Base-by-base conservation (phyloP, 345 rosid species). In the Heritiera fomes region DNA sequence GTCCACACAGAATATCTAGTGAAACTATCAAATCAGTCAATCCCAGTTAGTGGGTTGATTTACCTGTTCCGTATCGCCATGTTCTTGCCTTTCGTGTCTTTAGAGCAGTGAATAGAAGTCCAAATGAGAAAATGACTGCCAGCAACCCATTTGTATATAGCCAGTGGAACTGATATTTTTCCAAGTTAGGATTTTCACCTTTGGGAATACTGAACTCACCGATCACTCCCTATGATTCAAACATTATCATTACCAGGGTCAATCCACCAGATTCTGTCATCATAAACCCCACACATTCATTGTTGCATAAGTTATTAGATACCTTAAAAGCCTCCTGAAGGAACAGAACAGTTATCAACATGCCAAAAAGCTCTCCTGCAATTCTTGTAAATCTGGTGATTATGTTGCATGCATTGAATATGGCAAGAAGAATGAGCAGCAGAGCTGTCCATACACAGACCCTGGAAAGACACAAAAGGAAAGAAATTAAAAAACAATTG, bases 311-410 rank as follows among this genome's bases (percentile, higher is more conserved):
- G 41, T 55, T 7, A 60, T 38, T 15, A 43, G 23, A 23, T 85
- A 92, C 94, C 93, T 85, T 91, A 62, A 90, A 34, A 79, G 98
- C 94, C 84, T 93, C 92, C 84, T 93, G 96, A 75, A 93, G 84
- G 78, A 93, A 93, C 50, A 91, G 89, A 80, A 93, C 89, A 34
- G 92, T 80, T 47, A 90, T 93, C 83, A 93, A 63, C 95, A 90
- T 88, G 82, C 96, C 95, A 80, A 91, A 91, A 62, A 90, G 88
- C 76, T 93, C 96, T 2, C 89, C 98, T 46, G 90, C 94, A 14
- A 93, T 83, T 85, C 98, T 86, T 2, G 93, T 91, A 80, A 93
- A 93, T 75, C 85, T 86, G 6, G 75, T 79, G 76, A 91, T 90
- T 79, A 93, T 74, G 40, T 75, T 84, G 53, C 94, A 86, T 0